Evolutionary conservation across 495 filamentous ascomycete genomes (phyloP).

Genomic region (Penicillium daleae): DNA sequence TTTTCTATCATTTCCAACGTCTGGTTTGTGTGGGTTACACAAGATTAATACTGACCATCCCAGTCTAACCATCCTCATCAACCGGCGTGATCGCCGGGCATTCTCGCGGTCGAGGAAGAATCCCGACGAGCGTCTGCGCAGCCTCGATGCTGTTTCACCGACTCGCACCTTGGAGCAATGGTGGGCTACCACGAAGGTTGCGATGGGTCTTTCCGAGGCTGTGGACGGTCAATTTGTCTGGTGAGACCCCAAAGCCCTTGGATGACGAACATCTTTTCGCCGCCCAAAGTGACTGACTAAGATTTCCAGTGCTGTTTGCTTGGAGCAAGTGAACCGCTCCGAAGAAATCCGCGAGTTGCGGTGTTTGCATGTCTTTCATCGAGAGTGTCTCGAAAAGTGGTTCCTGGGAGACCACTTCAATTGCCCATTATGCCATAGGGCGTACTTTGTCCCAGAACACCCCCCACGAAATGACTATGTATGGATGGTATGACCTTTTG

Average conservation of each 20-base stretch:
- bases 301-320: conserved; percentile 42
- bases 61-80: conserved; percentile 44
- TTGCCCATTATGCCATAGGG: conserved; percentile 48
- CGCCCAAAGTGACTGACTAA: background rate
- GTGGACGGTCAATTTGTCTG: conserved; percentile 49
- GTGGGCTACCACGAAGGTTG: conserved; percentile 44
- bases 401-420: conserved; percentile 49
- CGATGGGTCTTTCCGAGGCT: conserved; percentile 39
- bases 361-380: conserved; percentile 52
- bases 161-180: conserved; percentile 48
- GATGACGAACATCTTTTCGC: background rate
- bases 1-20: background rate
- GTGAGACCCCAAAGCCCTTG: conserved; percentile 24
- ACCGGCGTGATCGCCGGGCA: conserved; percentile 39
- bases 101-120: conserved; percentile 31
- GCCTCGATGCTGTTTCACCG: conserved; percentile 45
- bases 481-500: conserved; percentile 45
- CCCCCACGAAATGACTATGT: conserved; percentile 43
- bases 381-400: conserved; percentile 52
- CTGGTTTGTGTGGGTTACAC: conserved; percentile 6
- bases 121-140: conserved; percentile 41
- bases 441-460: conserved; percentile 42
- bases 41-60: background rate
- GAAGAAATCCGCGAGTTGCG: conserved; percentile 49
- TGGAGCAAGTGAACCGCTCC: conserved; percentile 44